These are phyloP conservation scores for Petunia secreta DNA, from an alignment of 257 asterid species.

Conservation along the genomic window DNA sequence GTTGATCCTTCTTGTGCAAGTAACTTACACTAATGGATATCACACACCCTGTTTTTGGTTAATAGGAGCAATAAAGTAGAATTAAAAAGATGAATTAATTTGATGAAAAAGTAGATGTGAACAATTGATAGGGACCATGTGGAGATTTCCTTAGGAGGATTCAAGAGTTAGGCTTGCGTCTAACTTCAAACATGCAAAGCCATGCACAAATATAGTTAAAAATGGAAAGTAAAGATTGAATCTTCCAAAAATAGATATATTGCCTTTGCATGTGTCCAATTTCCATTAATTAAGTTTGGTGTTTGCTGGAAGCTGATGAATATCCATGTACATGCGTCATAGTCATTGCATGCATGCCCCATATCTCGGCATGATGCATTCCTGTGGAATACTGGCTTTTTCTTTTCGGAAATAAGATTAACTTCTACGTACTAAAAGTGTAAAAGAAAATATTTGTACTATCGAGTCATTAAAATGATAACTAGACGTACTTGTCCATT, in stretches of 20 bases:
- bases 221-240: conserved; percentile 54
- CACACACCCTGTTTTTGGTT: too few species aligned
- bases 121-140: conserved; percentile 32
- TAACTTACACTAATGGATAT: conserved; percentile 13
- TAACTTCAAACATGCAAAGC: conserved; percentile 30
- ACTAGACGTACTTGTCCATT: background rate
- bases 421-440: background rate
- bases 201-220: conserved; percentile 43
- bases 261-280: conserved; percentile 42
- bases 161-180: conserved; percentile 46
- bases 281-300: conserved; percentile 38
- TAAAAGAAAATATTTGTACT: background rate
- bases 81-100: conserved; percentile 15
- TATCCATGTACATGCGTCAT: background rate
- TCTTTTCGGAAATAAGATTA: too few species aligned
- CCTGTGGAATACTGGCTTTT: too few species aligned
- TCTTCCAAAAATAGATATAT: conserved; percentile 51
- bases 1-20: background rate
- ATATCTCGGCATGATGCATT: background rate
- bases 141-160: conserved; percentile 34
- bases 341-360: background rate
- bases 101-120: conserved; percentile 19
- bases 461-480: background rate
- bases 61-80: background rate
- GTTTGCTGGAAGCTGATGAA: conserved; percentile 24